Base-by-base conservation (phyloP, 208 protist genomes). In the Leishmania lainsoni region DNA sequence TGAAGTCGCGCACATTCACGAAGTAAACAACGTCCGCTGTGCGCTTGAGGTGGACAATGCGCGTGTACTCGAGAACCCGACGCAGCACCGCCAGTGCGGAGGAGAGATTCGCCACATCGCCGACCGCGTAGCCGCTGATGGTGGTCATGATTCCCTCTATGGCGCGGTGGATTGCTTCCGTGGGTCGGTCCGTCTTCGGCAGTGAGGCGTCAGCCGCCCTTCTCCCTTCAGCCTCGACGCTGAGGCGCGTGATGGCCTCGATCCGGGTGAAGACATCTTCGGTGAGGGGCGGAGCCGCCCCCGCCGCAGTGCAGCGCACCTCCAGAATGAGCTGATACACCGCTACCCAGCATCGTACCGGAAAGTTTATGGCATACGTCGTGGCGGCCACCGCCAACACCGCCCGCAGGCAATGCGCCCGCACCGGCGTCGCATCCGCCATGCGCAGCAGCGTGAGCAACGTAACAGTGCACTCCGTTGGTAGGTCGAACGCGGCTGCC, bases 381-480 rank as follows among this genome's bases (percentile, higher is more conserved):
- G 91, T 92, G 48, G 90, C 68, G 16, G 93, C 91, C 10, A 95
- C 92, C 26, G 87, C 84, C 68, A 98, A 83, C 20, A 96, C 81
- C 66, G 91, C 90, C 6, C 76, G 78, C 16, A 83, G 84, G 80
- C 93, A 96, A 51, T 79, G 72, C 68, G 72, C 84, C n/a, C 89
- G 86, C 75, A 94, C 84, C 16, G 85, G 72, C 17, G 85, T 89
- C 74, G 83, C 88, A 49, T 89, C 84, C 29, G 88, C 81, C 86
- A 95, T 92, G 70, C 87, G 87, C 74, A 97, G 79, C 52, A 97
- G 79, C 22, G 91, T 87, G 26, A 92, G 68, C 78, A 96, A 83
- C 48, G 92, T 91, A 17, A 91, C 92, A 42, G 92, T 92, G 76
- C 90, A 93, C 86, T 97, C 94, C 9, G 91, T 96, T 42, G 86